A percentile compares a stretch with the other conserved stretches of the same genome.
phyloP scores from a whole-genome alignment of 176 grass and related monocot species.

The Carex littledalei region DNA sequence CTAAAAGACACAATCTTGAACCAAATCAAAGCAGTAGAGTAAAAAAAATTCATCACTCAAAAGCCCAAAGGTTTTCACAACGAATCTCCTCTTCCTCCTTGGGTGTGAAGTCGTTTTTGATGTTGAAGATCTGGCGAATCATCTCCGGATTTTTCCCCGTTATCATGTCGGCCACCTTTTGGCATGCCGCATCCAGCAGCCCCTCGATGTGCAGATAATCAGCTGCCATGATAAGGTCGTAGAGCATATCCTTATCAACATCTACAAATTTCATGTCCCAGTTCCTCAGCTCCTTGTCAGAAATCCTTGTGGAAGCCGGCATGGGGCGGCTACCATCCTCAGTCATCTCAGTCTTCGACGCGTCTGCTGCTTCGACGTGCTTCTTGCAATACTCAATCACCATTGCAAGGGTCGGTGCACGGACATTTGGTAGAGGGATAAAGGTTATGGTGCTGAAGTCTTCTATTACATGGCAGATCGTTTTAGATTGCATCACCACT shows the following conservation, averaged over 20 bases:
- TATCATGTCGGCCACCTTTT: conserved; percentile 18
- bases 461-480: conserved; percentile 27
- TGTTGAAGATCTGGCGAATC: not conserved
- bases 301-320: not conserved
- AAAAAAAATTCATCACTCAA: no score
- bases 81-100: no score
- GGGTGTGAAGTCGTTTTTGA: no score
- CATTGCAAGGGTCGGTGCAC: not conserved
- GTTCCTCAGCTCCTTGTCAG: not conserved
- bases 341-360: not conserved
- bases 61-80: no score
- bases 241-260: not conserved
- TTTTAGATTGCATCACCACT: conserved; percentile 20
- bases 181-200: conserved; percentile 4
- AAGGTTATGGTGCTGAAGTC: not conserved
- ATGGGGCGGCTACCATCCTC: no score
- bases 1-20: not conserved
- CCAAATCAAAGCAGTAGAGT: not conserved
- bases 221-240: not conserved
- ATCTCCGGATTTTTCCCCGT: not conserved
- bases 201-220: conserved; percentile 16
- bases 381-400: not conserved
- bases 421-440: conserved; percentile 13
- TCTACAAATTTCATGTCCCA: not conserved
- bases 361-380: not conserved